These are phyloP conservation scores for Escallonia herrerae DNA, from an alignment of 129 eudicot species.

Conservation along the genomic window DNA sequence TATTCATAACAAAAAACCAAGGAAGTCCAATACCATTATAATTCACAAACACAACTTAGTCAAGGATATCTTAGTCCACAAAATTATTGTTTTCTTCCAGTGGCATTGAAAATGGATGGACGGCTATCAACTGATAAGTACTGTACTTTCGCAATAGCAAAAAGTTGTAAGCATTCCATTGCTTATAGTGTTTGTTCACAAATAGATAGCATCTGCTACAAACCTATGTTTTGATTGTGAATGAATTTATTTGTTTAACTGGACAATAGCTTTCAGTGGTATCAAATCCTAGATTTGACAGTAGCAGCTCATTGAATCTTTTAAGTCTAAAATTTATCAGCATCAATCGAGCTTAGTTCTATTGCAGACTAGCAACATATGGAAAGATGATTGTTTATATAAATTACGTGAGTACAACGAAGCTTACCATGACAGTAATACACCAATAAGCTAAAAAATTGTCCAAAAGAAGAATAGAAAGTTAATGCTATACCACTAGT, in stretches of 20 bases:
- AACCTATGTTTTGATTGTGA: not conserved
- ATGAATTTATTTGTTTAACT: not conserved
- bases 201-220: not conserved
- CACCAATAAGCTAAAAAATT: too few relatives aligned
- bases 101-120: not conserved
- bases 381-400: too few relatives aligned
- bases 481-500: constrained; percentile 53
- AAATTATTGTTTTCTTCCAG: not conserved
- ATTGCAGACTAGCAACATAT: too few relatives aligned
- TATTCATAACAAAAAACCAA: too few relatives aligned
- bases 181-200: not conserved
- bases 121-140: not conserved
- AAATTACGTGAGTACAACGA: too few relatives aligned
- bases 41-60: too few relatives aligned
- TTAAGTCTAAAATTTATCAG: too few relatives aligned
- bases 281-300: not conserved
- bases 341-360: too few relatives aligned
- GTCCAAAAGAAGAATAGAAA: too few relatives aligned
- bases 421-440: too few relatives aligned
- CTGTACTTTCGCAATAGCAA: not conserved
- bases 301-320: not conserved
- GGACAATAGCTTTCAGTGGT: not conserved
- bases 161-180: not conserved
- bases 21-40: not conserved
- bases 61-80: not conserved